These are phyloP conservation scores for Flaveria ramosissima DNA, from an alignment of 129 eudicot species.

Conservation along the genomic window DNA sequence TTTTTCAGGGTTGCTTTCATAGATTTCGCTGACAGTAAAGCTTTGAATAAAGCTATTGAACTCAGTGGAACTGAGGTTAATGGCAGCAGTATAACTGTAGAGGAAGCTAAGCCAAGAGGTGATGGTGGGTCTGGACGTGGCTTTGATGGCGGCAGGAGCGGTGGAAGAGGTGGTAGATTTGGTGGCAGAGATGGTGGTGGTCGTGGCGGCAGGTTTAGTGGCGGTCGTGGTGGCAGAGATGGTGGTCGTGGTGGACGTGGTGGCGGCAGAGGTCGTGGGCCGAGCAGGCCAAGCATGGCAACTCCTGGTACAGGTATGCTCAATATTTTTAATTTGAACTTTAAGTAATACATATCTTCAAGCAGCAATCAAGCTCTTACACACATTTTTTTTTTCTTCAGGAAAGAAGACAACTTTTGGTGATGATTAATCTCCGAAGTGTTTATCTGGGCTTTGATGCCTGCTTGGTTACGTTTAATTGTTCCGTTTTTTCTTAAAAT, in stretches of 20 bases:
- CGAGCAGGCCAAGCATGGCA: constrained; percentile 52
- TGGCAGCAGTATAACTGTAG: constrained; percentile 43
- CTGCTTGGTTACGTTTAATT: constrained; percentile 8
- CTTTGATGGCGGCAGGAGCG: constrained; percentile 32
- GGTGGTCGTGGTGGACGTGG: constrained; percentile 44
- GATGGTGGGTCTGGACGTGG: constrained; percentile 31
- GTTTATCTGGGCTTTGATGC: neutral
- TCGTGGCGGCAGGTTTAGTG: constrained; percentile 36
- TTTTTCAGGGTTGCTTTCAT: constrained; percentile 72
- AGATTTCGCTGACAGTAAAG: constrained; percentile 52
- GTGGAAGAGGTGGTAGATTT: constrained; percentile 25
- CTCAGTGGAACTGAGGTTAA: constrained; percentile 53
- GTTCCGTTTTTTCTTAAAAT: neutral
- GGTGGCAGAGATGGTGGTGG: constrained; percentile 40
- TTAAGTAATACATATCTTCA: neutral
- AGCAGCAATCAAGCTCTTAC: neutral
- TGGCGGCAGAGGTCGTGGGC: constrained; percentile 59
- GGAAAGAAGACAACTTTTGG: constrained; percentile 66
- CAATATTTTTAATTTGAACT: neutral
- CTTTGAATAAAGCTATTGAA: constrained; percentile 61
- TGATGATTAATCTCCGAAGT: constrained; percentile 38
- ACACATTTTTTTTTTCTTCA: constrained; percentile 2
- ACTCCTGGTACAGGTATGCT: constrained; percentile 49
- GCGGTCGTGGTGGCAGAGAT: constrained; percentile 36
- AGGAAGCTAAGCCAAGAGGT: constrained; percentile 62